Base-by-base conservation (phyloP, 2,329 filamentous ascomycete genomes). In the Plenodomus biglobosus region DNA sequence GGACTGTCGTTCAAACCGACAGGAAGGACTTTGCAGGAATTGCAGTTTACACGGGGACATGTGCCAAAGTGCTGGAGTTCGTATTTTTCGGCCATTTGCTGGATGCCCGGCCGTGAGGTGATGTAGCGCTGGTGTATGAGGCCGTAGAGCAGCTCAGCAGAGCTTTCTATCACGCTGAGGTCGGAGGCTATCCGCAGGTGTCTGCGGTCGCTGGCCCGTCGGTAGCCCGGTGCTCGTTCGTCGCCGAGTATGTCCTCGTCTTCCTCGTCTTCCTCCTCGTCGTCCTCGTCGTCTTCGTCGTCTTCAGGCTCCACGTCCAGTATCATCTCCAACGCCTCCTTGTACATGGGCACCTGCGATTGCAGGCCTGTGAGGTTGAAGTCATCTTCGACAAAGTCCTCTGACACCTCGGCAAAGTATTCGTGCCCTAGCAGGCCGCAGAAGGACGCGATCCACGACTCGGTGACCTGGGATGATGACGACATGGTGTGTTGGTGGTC, bases 71-170 rank as follows among this genome's bases (percentile, higher is more conserved):
- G 92, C 53, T 92, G 88, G 40, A 95, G 81, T 73, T 97, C 92
- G 78, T 97, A 99, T 74, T 99, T 99, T 74, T 99, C 94, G 55
- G 92, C 90, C 94, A 99, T 99, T 72, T 96, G 92, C 75, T 97
- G 92, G 65, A 99, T 97, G 43, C 94, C 94, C 2, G 90, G 90
- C 50, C 94, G 84, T 19, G 92, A 96, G 66, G 92, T 97, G 75
- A 99, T 97, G 75, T 96, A 99, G 48, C 94, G 88, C 73, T 97
- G 94, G 76, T 99, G 94, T 73, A 99, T 99, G 50, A 99, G 83
- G 35, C 94, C 94, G 75, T 99, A 99, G 19, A 99, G 85, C 77
- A 97, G 86, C 77, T 99, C 94, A n/a, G 94, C 92, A 0, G 91
- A 96, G 57, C 88, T 95, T 76, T 99, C 94, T 66, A 99, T 96